Evolutionary conservation across 345 rosid species (phyloP), one percentile per base, ranked within the genome.

Genomic region (Cochlearia excelsa): DNA sequence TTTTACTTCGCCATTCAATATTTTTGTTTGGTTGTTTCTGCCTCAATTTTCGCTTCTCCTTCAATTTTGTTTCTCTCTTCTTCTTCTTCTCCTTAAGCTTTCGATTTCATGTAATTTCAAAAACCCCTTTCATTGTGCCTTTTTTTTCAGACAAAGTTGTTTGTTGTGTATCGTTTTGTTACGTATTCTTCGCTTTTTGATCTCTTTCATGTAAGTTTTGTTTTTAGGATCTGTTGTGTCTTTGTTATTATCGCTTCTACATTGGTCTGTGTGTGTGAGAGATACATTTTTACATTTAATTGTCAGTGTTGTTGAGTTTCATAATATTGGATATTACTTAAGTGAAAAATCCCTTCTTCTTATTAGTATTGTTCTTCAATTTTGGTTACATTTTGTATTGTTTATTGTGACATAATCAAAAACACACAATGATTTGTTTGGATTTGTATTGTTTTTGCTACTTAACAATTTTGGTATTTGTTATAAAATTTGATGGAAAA

Each of bases 341-440:
- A 26, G 16, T 52, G 72, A 59, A 44, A 35, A 51, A 35, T 69
- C 5, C 27, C 23, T 16, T 16, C 23, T 16, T 16, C 23, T 16
- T 16, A 34, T 34, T 34, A 3, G 37, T 34, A 34, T 38, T 39
- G 47, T 16, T 49, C 30, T 51, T 57, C 43, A 57, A 26, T 30
- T 35, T 66, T 34, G 47, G 29, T 59, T 59, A 33, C 45, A 9
- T 57, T 67, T 58, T 57, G 42, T 57, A 35, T 57, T 26, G n/a
- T 7, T n/a, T 33, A 34, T 43, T 58, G 2, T 5, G n/a, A 26
- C 28, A 48, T 10, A 6, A 28, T 60, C 35, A n/a, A 26, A 30
- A 16, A 16, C 23, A 16, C 23, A 16, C 23, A 0, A 26, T 8
- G 30, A 47, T 46, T 7, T 31, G 9, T 26, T 27, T 9, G 16